A percentile compares a stretch with the other conserved stretches of the same genome.
Conservation (phyloP, 352 stramenopile genomes). For the Phytophthora hybrid region DNA sequence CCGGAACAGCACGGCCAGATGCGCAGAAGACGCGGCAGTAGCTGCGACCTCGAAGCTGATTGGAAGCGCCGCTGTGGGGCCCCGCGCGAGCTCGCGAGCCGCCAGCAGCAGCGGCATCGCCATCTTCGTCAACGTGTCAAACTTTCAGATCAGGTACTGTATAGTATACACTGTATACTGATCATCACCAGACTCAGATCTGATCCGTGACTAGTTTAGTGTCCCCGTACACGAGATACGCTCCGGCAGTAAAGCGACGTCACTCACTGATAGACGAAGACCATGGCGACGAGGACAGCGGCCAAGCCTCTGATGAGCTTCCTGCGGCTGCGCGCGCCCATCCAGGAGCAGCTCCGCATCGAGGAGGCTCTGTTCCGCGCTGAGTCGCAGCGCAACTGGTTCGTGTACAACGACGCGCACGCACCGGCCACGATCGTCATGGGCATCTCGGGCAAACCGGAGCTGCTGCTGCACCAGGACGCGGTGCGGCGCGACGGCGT, state of each 20-base stretch:
- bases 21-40: slow-evolving; percentile 25
- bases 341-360: slow-evolving; percentile 88
- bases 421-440: slow-evolving; percentile 91
- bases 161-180: not conserved
- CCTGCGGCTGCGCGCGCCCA: slow-evolving; percentile 72
- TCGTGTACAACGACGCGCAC: slow-evolving; percentile 82
- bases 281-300: slow-evolving; percentile 17
- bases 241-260: slow-evolving; percentile 3
- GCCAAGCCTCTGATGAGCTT: slow-evolving; percentile 72
- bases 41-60: slow-evolving; percentile 16
- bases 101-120: slow-evolving; percentile 46
- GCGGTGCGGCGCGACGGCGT: slow-evolving; percentile 84
- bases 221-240: slow-evolving; percentile 1
- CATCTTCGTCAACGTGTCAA: slow-evolving; percentile 41
- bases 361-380: slow-evolving; percentile 95
- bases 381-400: slow-evolving; percentile 84
- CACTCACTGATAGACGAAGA: not conserved
- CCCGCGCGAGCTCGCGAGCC: slow-evolving; percentile 43
- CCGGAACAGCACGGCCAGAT: slow-evolving; percentile 48
- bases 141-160: slow-evolving; percentile 3
- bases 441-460: slow-evolving; percentile 95
- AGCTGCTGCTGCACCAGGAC: slow-evolving; percentile 89
- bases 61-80: slow-evolving; percentile 6
- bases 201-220: not conserved
- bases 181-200: not conserved